Percentiles rank a stretch among this genome's conserved stretches.
These are phyloP conservation scores for Gautieria morchelliformis DNA, from an alignment of 768 basidiomycete genomes.

Conservation along the genomic window DNA sequence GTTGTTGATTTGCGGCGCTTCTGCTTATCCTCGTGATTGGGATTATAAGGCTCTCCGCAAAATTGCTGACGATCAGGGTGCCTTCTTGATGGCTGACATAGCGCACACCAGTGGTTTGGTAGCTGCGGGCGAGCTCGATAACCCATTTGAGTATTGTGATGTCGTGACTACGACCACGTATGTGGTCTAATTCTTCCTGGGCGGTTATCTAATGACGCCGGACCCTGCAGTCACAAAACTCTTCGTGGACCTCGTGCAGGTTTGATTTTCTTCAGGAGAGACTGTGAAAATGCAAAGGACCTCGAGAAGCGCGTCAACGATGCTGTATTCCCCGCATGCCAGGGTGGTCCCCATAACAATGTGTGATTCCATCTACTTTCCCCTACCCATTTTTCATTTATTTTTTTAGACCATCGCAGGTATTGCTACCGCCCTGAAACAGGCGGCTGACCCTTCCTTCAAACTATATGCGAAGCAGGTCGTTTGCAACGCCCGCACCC, in stretches of 20 bases:
- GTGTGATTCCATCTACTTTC: conserved; percentile 31
- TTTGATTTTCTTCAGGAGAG: conserved; percentile 96
- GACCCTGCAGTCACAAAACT: conserved; percentile 77
- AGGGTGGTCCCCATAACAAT: conserved; percentile 99
- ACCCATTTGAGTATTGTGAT: conserved; percentile 93
- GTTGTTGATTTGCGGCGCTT: conserved; percentile 94
- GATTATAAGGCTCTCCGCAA: conserved; percentile 80
- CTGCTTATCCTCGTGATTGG: conserved; percentile 98
- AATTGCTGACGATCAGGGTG: conserved; percentile 79
- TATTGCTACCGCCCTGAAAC: conserved; percentile 85
- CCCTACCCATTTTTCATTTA: background rate
- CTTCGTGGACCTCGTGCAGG: conserved; percentile 97
- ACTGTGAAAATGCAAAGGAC: conserved; percentile 69
- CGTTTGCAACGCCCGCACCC: conserved; percentile 73
- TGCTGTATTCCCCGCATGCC: conserved; percentile 99
- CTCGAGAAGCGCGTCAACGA: conserved; percentile 97
- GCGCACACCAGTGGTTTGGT: conserved; percentile 95
- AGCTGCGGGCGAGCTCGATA: conserved; percentile 82
- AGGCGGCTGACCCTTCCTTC: conserved; percentile 84
- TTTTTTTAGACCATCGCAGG: conserved; percentile 76
- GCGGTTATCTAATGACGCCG: conserved; percentile 1
- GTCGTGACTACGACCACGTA: conserved; percentile 96
- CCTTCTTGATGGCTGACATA: conserved; percentile 93
- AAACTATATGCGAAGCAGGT: conserved; percentile 92
- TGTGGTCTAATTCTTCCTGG: conserved; percentile 18